Percentiles rank a stretch among this genome's conserved stretches.
phyloP scores from a whole-genome alignment of 371 early-diverging fungal species.

The Mucor sp. region DNA sequence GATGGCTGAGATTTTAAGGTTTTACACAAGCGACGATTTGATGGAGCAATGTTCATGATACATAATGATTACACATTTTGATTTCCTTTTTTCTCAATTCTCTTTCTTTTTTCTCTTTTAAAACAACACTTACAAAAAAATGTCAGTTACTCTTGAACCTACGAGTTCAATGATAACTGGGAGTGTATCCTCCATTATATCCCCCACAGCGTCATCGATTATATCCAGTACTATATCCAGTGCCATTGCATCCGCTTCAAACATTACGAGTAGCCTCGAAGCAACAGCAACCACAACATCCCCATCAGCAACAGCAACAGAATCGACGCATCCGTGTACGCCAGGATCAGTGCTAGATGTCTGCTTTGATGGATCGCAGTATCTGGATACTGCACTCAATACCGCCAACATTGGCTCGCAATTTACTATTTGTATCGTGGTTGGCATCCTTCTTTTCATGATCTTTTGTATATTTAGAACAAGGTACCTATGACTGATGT shows the following conservation, averaged over 20 bases:
- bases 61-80: neutral
- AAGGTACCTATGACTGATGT: conserved; percentile 24
- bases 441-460: conserved; percentile 49
- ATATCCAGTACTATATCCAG: conserved; percentile 1
- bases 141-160: conserved; percentile 2
- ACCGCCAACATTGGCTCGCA: conserved; percentile 31
- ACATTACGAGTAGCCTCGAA: neutral
- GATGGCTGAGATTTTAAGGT: conserved; percentile 1
- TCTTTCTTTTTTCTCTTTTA: neutral
- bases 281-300: neutral
- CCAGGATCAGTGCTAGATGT: neutral
- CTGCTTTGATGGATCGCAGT: neutral
- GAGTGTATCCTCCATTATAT: neutral
- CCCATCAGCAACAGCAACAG: neutral
- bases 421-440: conserved; percentile 39
- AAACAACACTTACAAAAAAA: neutral
- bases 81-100: neutral
- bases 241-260: neutral
- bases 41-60: neutral
- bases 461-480: conserved; percentile 58
- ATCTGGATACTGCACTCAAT: conserved; percentile 1
- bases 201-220: neutral
- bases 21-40: neutral
- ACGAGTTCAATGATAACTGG: neutral
- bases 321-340: no score